These are phyloP conservation scores for Aspergillus sp. DNA, from an alignment of 2,329 filamentous ascomycete genomes.

Conservation along the genomic window DNA sequence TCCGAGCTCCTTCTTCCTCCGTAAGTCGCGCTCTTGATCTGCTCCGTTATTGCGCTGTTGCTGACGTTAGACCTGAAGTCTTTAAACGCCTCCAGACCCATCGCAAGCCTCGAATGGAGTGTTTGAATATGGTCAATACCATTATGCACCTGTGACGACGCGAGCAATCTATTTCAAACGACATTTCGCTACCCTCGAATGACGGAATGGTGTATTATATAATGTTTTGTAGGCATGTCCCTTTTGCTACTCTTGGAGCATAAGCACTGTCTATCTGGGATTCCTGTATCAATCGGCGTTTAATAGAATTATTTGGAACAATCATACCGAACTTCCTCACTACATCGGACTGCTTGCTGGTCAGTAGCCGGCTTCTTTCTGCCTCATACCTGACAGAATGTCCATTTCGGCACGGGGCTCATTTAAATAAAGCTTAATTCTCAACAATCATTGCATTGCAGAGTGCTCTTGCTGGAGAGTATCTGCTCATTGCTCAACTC, in stretches of 20 bases:
- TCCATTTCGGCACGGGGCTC: background rate
- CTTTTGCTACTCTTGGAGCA: conserved; percentile 15
- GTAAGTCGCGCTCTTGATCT: conserved; percentile 43
- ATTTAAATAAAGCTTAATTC: background rate
- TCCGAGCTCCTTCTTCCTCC: conserved; percentile 70
- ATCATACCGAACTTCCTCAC: background rate
- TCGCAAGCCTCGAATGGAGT: background rate
- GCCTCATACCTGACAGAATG: background rate
- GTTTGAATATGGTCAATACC: background rate
- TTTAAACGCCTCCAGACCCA: conserved; percentile 22
- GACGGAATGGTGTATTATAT: conserved; percentile 33
- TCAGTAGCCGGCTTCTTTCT: background rate
- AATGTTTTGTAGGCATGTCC: conserved; percentile 26
- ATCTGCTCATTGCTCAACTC: too few species aligned
- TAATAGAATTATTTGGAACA: conserved; percentile 22
- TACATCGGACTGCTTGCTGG: background rate
- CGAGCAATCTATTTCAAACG: conserved; percentile 12
- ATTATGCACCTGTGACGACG: conserved; percentile 5
- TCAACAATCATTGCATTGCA: background rate
- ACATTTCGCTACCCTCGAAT: conserved; percentile 20
- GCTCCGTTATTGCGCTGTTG: conserved; percentile 21
- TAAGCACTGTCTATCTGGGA: conserved; percentile 4
- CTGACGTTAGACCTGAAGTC: conserved; percentile 20
- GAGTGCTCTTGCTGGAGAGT: background rate
- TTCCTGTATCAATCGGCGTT: conserved; percentile 20